phyloP scores from a whole-genome alignment of 2,329 filamentous ascomycete genomes.

The Penicillium sp. region DNA sequence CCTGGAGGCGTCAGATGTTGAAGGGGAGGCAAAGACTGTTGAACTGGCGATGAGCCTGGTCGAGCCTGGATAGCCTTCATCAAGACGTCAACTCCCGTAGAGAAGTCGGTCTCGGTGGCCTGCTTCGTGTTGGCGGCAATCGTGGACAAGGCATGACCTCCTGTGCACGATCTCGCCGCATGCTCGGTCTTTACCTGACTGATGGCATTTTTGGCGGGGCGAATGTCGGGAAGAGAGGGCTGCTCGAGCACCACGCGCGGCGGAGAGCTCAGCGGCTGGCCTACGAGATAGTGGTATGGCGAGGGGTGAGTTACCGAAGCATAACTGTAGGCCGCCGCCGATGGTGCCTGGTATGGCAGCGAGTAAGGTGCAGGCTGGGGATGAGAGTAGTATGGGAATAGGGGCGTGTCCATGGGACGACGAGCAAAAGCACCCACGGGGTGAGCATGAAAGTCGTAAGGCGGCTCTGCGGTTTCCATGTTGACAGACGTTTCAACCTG shows the following conservation, averaged over 20 bases:
- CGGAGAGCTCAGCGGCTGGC: constrained; percentile 28
- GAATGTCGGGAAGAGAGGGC: constrained; percentile 36
- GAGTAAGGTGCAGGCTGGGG: constrained; percentile 30
- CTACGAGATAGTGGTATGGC: constrained; percentile 36
- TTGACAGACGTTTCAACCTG: background rate
- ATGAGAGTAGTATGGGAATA: constrained; percentile 34
- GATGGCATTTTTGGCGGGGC: constrained; percentile 39
- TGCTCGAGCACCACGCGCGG: constrained; percentile 31
- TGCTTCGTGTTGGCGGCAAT: constrained; percentile 1
- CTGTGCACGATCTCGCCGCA: background rate
- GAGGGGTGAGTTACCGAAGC: constrained; percentile 32
- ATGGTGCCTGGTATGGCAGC: constrained; percentile 36
- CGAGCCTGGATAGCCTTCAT: constrained; percentile 86
- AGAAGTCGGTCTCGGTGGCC: constrained; percentile 59
- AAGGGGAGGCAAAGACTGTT: constrained; percentile 36
- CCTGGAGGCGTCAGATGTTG: constrained; percentile 33
- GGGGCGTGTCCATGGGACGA: constrained; percentile 37
- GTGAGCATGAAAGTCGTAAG: constrained; percentile 41
- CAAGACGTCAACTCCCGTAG: constrained; percentile 80
- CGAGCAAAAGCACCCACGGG: constrained; percentile 35
- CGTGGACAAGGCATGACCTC: background rate
- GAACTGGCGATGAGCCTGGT: constrained; percentile 30
- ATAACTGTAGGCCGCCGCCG: constrained; percentile 31
- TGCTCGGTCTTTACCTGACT: constrained; percentile 24
- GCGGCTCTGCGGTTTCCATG: constrained; percentile 43